Base-by-base conservation (phyloP, 2,329 filamentous ascomycete genomes). In the Amesomyces nigricolor region DNA sequence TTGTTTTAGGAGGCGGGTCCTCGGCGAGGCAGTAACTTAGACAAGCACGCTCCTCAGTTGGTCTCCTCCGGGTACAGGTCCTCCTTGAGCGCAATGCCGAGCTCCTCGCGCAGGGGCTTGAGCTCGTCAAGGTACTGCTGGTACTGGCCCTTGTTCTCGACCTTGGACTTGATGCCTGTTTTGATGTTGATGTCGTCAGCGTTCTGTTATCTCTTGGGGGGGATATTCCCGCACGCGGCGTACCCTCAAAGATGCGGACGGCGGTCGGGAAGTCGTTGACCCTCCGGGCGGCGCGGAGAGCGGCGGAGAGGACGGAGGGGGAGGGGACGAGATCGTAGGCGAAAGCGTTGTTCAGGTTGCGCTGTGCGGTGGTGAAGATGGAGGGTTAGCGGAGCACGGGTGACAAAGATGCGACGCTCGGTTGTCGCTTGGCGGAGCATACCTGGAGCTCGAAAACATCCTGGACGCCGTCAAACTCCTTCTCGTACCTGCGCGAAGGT, bases 361-460 rank as follows among this genome's bases (percentile, higher is more conserved):
- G 89, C 80, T 83, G 22, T 26, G 66, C 44, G 22, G 50, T n/a
- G 40, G 40, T 47, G 35, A 29, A 42, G 53, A 17, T 54, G 7
- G 53, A 45, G 61, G 45, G 56, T 57, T 45, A 59, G 57, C 53
- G 51, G 50, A 35, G 51, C 11, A 26, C 22, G n/a, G 42, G 22
- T 6, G 51, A 40, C 32, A n/a, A 9, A 44, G 30, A 37, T 37
- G 26, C 37, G 53, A 44, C 29, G 30, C 19, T 54, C 22, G 40
- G 39, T 11, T 16, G 19, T 19, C 29, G 7, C 32, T 42, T 47
- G 14, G 51, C 32, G 29, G 35, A 52, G 47, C 81, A 71, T 85
- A 96, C 91, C 90, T 96, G 91, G 71, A 99, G 90, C 86, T 99
- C 94, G 75, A 99, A 99, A 71, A 97, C 92, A 79, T 99, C 94